Evolutionary conservation across 2,329 filamentous ascomycete species (phyloP).

Genomic region (Ramichloridium luteum): DNA sequence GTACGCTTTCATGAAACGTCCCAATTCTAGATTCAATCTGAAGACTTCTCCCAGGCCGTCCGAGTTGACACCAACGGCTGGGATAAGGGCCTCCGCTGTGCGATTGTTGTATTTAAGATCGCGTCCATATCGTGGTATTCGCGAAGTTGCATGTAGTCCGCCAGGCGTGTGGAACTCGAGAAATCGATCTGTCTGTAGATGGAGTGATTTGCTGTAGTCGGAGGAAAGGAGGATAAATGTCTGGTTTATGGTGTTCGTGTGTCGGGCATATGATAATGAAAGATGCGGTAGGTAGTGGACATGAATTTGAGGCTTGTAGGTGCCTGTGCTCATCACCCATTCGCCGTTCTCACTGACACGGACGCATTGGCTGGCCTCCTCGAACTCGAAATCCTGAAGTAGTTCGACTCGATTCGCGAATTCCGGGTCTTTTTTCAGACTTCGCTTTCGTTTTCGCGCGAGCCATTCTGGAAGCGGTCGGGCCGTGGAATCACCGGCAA

Average conservation of each 20-base stretch:
- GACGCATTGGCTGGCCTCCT: slow-evolving; percentile 85
- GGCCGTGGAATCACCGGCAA: slow-evolving; percentile 79
- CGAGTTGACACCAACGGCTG: slow-evolving; percentile 72
- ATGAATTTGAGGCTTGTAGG: slow-evolving; percentile 74
- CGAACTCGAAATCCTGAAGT: slow-evolving; percentile 94
- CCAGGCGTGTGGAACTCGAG: slow-evolving; percentile 87
- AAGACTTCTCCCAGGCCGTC: slow-evolving; percentile 89
- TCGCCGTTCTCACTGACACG: slow-evolving; percentile 88
- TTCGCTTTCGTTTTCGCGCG: slow-evolving; percentile 74
- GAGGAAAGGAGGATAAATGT: slow-evolving; percentile 78
- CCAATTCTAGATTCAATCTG: slow-evolving; percentile 78
- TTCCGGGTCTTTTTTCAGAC: slow-evolving; percentile 81
- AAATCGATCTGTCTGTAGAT: slow-evolving; percentile 81
- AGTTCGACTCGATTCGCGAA: slow-evolving; percentile 90
- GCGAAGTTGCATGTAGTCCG: slow-evolving; percentile 77
- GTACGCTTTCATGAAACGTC: slow-evolving; percentile 88
- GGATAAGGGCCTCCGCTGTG: slow-evolving; percentile 74
- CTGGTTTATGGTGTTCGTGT: slow-evolving; percentile 83
- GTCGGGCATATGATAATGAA: slow-evolving; percentile 82
- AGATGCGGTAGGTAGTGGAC: slow-evolving; percentile 90
- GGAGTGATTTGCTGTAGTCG: slow-evolving; percentile 89
- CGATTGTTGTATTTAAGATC: slow-evolving; percentile 75
- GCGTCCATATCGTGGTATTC: slow-evolving; percentile 83
- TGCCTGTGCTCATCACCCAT: slow-evolving; percentile 86
- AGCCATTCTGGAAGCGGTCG: slow-evolving; percentile 92